These are phyloP conservation scores for Corymbia calophylla DNA, from an alignment of 441 rosid genomes.

Conservation along the genomic window DNA sequence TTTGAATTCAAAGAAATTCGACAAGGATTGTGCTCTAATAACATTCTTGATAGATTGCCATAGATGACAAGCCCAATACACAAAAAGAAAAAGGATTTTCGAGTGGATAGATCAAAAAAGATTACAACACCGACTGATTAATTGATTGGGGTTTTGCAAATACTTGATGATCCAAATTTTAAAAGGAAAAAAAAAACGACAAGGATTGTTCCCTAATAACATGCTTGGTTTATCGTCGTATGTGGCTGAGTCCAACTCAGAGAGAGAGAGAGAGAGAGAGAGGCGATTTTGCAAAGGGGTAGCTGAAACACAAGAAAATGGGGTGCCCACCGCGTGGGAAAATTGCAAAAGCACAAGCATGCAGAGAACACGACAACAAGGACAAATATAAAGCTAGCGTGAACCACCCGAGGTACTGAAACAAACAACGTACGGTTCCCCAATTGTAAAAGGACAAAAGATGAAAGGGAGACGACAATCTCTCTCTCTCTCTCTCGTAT, in stretches of 20 bases:
- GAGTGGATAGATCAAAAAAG: background rate
- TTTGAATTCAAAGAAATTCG: background rate
- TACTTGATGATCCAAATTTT: background rate
- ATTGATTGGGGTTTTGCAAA: background rate
- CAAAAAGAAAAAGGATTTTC: background rate
- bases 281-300: background rate
- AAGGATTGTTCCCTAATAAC: background rate
- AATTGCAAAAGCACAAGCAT: background rate
- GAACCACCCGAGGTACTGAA: background rate
- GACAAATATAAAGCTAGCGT: background rate
- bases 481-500: background rate
- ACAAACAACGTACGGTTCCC: background rate
- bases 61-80: background rate
- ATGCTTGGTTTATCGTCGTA: background rate
- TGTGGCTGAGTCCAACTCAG: background rate
- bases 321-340: background rate
- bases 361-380: background rate
- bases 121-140: background rate
- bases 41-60: background rate
- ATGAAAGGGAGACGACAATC: background rate
- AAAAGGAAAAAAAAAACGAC: background rate
- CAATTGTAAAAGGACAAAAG: background rate
- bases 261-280: background rate
- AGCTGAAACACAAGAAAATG: background rate
- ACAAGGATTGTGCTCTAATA: accelerated